A percentile compares a stretch with the other conserved stretches of the same genome.
Evolutionary conservation across 1,284 basidiomycete species (phyloP).

Genomic region (Cryptococcus jaspeensis): DNA sequence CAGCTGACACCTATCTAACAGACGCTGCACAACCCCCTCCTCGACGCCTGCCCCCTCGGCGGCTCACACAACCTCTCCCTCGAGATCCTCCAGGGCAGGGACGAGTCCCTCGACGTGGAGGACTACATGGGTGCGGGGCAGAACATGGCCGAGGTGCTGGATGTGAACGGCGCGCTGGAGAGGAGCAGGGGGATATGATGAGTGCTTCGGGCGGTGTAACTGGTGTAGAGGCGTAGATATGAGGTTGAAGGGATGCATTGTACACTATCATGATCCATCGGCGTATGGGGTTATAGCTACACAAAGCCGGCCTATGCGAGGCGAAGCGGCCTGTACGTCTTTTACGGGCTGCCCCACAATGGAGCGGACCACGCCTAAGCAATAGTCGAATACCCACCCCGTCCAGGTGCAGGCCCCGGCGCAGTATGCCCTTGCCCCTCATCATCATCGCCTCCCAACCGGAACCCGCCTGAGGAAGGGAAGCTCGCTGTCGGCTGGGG

Average conservation of each 20-base stretch:
- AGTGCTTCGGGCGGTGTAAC: background rate
- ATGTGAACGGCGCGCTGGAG: constrained; percentile 45
- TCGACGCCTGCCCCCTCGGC: constrained; percentile 43
- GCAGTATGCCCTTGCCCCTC: constrained; percentile 13
- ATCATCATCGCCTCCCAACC: constrained; percentile 34
- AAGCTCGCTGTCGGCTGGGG: constrained; percentile 15
- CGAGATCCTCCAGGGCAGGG: constrained; percentile 86
- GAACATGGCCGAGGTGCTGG: constrained; percentile 36
- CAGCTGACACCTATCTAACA: constrained; percentile 2
- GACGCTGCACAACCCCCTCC: constrained; percentile 43
- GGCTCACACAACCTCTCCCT: constrained; percentile 70
- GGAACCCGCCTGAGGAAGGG: constrained; percentile 31
- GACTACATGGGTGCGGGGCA: constrained; percentile 62
- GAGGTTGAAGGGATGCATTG: too few species aligned
- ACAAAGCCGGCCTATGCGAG: too few species aligned
- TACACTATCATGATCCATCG: too few species aligned
- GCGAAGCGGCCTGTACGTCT: too few species aligned
- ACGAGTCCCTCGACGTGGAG: constrained; percentile 70
- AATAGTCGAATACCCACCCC: constrained; percentile 20
- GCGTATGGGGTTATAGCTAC: background rate
- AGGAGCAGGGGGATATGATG: constrained; percentile 43
- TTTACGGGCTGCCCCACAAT: background rate
- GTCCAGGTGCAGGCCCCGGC: constrained; percentile 10
- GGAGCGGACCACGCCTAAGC: constrained; percentile 2
- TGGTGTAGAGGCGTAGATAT: background rate